A percentile compares a stretch with the other conserved stretches of the same genome.
Conservation (phyloP, 2,329 filamentous ascomycete species). For the Emmonsiellopsis sp. region DNA sequence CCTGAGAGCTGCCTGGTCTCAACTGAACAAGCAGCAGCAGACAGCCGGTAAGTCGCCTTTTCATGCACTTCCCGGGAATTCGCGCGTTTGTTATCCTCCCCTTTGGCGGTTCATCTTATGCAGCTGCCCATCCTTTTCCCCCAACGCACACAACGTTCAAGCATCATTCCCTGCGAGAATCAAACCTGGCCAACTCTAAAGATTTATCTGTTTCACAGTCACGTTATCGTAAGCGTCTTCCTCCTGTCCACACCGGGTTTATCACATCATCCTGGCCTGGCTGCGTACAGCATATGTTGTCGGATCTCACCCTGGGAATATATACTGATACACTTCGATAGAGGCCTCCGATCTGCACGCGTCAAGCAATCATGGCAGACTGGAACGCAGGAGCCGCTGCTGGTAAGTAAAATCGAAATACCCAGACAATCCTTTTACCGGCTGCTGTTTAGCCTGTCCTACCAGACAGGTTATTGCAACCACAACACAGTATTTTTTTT, state of each 20-base stretch:
- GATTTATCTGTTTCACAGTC: no score
- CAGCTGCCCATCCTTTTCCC: background rate
- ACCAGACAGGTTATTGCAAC: background rate
- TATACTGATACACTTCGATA: no score
- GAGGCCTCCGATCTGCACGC: background rate
- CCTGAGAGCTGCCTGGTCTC: background rate
- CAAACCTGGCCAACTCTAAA: background rate
- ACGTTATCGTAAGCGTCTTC: no score
- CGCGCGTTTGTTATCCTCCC: background rate
- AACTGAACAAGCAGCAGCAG: background rate
- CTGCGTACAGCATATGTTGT: no score
- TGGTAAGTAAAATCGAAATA: background rate
- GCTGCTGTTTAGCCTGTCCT: background rate
- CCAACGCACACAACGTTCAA: background rate
- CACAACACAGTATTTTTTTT: background rate
- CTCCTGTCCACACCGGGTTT: no score
- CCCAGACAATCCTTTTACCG: background rate
- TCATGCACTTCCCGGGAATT: background rate
- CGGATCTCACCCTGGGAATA: no score
- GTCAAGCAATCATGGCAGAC: conserved; percentile 3
- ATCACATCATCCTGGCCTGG: no score
- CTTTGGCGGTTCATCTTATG: background rate
- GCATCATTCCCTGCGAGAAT: background rate
- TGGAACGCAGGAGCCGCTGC: conserved; percentile 4
- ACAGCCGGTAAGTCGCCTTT: background rate